Conservation (phyloP, 2,329 filamentous ascomycete species). For the Nemania diffusa region DNA sequence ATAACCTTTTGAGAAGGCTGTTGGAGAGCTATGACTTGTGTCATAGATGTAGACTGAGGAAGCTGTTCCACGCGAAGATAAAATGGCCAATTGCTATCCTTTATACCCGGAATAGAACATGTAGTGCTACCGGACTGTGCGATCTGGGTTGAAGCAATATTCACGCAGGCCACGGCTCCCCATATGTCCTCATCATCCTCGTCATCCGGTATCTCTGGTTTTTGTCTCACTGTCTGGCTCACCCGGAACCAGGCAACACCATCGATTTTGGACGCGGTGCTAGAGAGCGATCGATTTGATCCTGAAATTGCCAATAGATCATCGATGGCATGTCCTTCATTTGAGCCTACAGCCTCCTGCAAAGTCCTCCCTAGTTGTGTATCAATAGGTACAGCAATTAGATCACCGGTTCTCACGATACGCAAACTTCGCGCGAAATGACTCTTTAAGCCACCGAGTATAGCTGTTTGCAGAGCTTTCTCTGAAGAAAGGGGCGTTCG, state of each 20-base stretch:
- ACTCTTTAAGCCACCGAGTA: constrained; percentile 86
- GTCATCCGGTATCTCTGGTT: constrained; percentile 62
- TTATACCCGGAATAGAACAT: constrained; percentile 79
- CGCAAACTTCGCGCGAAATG: constrained; percentile 87
- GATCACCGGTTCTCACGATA: constrained; percentile 85
- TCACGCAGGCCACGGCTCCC: constrained; percentile 87
- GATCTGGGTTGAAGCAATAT: constrained; percentile 87
- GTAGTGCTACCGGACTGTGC: constrained; percentile 90
- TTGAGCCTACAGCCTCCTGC: constrained; percentile 72
- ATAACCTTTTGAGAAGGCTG: constrained; percentile 63
- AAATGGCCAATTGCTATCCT: constrained; percentile 85
- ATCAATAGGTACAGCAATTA: constrained; percentile 90
- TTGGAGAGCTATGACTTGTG: constrained; percentile 54
- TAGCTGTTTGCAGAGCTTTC: constrained; percentile 81
- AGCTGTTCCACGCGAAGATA: constrained; percentile 82
- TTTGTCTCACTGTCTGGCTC: constrained; percentile 73
- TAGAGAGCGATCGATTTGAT: constrained; percentile 51
- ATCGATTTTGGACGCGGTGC: constrained; percentile 55
- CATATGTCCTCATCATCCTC: constrained; percentile 76
- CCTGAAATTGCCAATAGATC: constrained; percentile 70
- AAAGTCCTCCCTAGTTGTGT: constrained; percentile 83
- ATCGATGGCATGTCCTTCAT: constrained; percentile 74
- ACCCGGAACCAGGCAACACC: constrained; percentile 94
- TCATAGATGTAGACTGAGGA: constrained; percentile 60
- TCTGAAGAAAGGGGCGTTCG: constrained; percentile 91